Percentiles rank a stretch among this genome's conserved stretches.
These are phyloP conservation scores for Myrica gale DNA, from an alignment of 306 rosid species.

Conservation along the genomic window DNA sequence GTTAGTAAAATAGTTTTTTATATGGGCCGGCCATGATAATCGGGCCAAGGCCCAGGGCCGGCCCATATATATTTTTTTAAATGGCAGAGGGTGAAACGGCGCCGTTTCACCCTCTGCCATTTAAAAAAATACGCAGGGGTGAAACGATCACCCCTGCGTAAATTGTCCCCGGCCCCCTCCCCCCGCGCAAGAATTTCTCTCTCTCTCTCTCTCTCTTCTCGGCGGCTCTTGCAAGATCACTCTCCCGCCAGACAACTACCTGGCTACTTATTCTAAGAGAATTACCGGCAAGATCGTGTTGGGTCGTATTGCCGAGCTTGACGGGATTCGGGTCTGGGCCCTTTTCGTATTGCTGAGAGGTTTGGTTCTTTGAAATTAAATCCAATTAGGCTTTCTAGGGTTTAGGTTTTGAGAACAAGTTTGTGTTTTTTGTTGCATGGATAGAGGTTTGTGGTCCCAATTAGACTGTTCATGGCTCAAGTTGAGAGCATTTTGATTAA, in stretches of 20 bases:
- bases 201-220: too few relatives aligned
- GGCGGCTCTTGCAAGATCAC: slow-evolving; percentile 77
- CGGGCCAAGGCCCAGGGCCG: too few relatives aligned
- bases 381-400: slow-evolving; percentile 1
- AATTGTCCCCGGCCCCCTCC: too few relatives aligned
- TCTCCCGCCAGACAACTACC: slow-evolving; percentile 95
- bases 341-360: slow-evolving; percentile 73
- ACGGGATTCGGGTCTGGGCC: slow-evolving; percentile 87
- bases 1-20: too few relatives aligned
- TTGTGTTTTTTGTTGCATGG: not conserved
- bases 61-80: too few relatives aligned
- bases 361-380: slow-evolving; percentile 14
- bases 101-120: too few relatives aligned
- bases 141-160: too few relatives aligned
- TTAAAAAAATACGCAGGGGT: too few relatives aligned
- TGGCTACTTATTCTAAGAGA: slow-evolving; percentile 72
- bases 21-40: too few relatives aligned
- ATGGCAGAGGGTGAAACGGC: too few relatives aligned
- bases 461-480: not conserved
- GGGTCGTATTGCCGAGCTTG: slow-evolving; percentile 62
- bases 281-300: slow-evolving; percentile 68
- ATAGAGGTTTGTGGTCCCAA: not conserved
- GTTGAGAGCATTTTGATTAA: not conserved
- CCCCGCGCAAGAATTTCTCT: too few relatives aligned
- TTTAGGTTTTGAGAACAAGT: not conserved